Conservation (phyloP, 2,329 filamentous ascomycete genomes). For the Ascochyta viciae-villosae region DNA sequence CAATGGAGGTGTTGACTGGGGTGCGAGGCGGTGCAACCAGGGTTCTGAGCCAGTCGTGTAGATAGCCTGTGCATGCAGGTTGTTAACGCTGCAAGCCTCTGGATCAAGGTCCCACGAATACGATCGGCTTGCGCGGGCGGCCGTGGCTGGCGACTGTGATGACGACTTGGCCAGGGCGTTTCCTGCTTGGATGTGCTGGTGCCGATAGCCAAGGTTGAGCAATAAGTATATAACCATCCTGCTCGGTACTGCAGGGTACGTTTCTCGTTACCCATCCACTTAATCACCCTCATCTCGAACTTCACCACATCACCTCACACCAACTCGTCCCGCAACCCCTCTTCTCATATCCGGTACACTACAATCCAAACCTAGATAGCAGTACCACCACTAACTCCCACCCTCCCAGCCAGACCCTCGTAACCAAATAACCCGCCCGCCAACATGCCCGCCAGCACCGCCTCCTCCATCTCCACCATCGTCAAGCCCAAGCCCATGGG, state of each 20-base stretch:
- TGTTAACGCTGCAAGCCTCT: slow-evolving; percentile 8
- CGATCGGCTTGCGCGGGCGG: neutral
- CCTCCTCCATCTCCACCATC: slow-evolving; percentile 47
- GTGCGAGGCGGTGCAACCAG: slow-evolving; percentile 24
- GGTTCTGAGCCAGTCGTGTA: slow-evolving; percentile 20
- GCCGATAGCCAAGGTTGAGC: neutral
- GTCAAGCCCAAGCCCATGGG: slow-evolving; percentile 47
- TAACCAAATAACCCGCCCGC: neutral
- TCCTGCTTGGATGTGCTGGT: neutral
- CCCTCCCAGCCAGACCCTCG: neutral
- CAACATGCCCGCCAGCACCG: slow-evolving; percentile 44
- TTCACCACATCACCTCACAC: neutral
- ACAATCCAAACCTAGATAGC: neutral
- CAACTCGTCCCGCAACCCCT: neutral
- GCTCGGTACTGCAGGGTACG: neutral
- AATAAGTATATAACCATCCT: slow-evolving; percentile 2
- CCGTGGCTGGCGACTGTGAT: slow-evolving; percentile 14
- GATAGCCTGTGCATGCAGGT: slow-evolving; percentile 2
- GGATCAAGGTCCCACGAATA: slow-evolving; percentile 8
- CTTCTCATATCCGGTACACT: neutral
- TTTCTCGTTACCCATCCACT: neutral
- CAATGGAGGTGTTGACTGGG: slow-evolving; percentile 2
- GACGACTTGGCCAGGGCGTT: neutral
- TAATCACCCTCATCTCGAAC: neutral
- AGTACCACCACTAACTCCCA: neutral